Evolutionary conservation across 768 basidiomycete genomes (phyloP), one percentile per base, ranked within the genome.

Genomic region (Suillus occidentalis): DNA sequence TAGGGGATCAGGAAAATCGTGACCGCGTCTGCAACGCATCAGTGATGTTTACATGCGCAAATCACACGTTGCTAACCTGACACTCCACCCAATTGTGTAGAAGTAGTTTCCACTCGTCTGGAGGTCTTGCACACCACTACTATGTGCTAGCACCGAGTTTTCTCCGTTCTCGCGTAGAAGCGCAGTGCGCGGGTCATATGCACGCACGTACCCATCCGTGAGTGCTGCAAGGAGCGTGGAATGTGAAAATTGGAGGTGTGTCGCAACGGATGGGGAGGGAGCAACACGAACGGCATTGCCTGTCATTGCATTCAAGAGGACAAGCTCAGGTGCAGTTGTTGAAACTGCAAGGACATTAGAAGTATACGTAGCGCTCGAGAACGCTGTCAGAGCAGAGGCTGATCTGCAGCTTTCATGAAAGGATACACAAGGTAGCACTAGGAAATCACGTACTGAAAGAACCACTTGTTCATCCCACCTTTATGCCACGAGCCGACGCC

Each of bases 401-500:
- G 76, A 68, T n/a, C 81, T 83, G 53, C 39, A 37, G 10, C 72
- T 49, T 82, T 73, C 67, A 72, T 72, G 43, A 73, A 67, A 65
- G 70, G 65, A 63, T 76, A 74, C 59, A 77, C 80, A 65, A 20
- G n/a, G 42, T 31, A 14, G 65, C 57, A 62, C 12, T 45, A 55
- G 56, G 65, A 22, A 53, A 47, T 22, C 42, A 74, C 88, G 69
- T 71, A 92, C 92, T 83, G 84, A 75, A 81, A 86, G 71, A 81
- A 90, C 92, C 92, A 95, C 75, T 88, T 92, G 77, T 92, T 94
- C 75, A 87, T 81, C 34, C 92, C 93, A 53, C 92, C 93, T 76
- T 94, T 94, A 14, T 85, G 78, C 92, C 92, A 94, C 42, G 88
- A 85, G 42, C 92, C 92, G 39, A 94, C 64, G 16, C 91, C 90